Base-by-base conservation (phyloP, 2,329 filamentous ascomycete species). In the Leptographium wingfieldii region DNA sequence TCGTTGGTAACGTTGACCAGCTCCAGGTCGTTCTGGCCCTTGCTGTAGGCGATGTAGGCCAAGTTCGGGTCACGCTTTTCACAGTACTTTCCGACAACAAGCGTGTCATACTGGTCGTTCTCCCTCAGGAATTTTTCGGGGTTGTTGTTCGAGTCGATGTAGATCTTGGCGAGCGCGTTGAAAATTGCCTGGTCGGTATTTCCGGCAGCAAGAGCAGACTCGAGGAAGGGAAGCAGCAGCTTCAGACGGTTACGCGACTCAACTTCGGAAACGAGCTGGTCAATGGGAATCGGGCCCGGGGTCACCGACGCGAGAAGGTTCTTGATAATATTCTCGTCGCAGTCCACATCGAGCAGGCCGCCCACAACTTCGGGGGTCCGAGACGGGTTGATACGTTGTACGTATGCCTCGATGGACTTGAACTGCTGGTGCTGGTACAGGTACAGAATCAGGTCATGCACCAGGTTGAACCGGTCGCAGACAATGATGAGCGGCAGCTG, bases 341-440 rank as follows among this genome's bases (percentile, higher is more conserved):
- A 99, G 69, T 99, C 94, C 58, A 99, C 94, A 69, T 99, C 94
- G 56, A 99, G 80, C 38, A 99, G 78, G 43, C 92, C 94, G 67
- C 94, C 94, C 66, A 99, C 84, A 63, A 99, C 94, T 60, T 91
- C 88, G 5, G 94, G 94, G 6, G 95, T 94, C 67, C 94, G 81
- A 19, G 87, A 80, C 6, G 94, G 92, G 76, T 99, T 99, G 67
- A 99, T 92, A 53, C 90, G 87, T 78, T 99, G 94, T 33, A 99
- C 94, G 67, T 99, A 99, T 11, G 95, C 86, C 76, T 99, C 94
- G 65, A 99, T 99, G 1, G 94, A 96, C 77, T 95, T 91, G 82
- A 96, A 99, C 71, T 97, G 92, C 74, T 99, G 92, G 75, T 95
- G 95, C 80, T 97, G 94, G 79, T 99, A 99, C 10, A 99, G 83